Conservation (phyloP, 176 grass and related monocot genomes). For the Metroxylon sagu region DNA sequence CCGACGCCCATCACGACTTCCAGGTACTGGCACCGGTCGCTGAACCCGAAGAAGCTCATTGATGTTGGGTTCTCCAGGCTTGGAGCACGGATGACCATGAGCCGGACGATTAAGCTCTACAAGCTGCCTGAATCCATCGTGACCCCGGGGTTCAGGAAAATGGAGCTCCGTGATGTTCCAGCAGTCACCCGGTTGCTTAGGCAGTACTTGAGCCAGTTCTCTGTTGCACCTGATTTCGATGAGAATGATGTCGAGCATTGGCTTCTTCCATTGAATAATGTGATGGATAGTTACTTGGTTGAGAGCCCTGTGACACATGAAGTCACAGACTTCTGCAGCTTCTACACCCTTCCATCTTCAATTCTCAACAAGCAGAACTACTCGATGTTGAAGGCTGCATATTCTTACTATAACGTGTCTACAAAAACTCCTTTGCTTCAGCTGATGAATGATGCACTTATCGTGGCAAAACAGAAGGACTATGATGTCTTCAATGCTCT, state of each 20-base stretch:
- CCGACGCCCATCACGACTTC: slow-evolving; percentile 92
- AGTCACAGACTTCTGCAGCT: slow-evolving; percentile 97
- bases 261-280: slow-evolving; percentile 71
- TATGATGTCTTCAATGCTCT: slow-evolving; percentile 98
- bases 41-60: slow-evolving; percentile 97
- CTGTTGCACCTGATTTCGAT: slow-evolving; percentile 84
- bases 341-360: slow-evolving; percentile 81
- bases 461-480: slow-evolving; percentile 84
- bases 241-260: slow-evolving; percentile 98
- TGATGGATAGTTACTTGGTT: slow-evolving; percentile 90
- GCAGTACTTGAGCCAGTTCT: slow-evolving; percentile 58
- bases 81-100: slow-evolving; percentile 96
- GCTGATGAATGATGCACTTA: slow-evolving; percentile 90
- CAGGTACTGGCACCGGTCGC: slow-evolving; percentile 88
- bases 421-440: slow-evolving; percentile 78
- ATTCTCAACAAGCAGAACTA: slow-evolving; percentile 92
- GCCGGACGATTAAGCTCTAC: slow-evolving; percentile 83
- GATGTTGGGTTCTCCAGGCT: slow-evolving; percentile 93
- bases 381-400: slow-evolving; percentile 69
- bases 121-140: slow-evolving; percentile 70
- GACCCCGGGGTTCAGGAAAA: slow-evolving; percentile 78
- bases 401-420: slow-evolving; percentile 93
- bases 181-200: slow-evolving; percentile 75
- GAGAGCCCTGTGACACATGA: slow-evolving; percentile 94
- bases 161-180: slow-evolving; percentile 87